These are phyloP conservation scores for Penicillium steckii DNA, from an alignment of 495 filamentous ascomycete species.

Conservation along the genomic window DNA sequence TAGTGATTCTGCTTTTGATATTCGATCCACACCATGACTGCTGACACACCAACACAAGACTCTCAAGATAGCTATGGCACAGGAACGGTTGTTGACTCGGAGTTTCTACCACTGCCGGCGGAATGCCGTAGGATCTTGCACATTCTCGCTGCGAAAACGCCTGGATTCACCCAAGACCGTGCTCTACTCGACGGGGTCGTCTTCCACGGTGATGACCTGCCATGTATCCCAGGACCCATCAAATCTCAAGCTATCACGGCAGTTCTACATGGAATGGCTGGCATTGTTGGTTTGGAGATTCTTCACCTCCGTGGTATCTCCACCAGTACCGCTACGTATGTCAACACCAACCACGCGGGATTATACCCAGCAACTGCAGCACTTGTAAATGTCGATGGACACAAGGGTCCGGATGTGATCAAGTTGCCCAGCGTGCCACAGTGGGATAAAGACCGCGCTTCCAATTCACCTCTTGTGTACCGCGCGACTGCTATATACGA, in stretches of 20 bases:
- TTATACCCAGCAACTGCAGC: constrained; percentile 17
- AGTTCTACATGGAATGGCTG: constrained; percentile 29
- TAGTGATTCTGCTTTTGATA: too few species aligned
- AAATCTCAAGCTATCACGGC: constrained; percentile 20
- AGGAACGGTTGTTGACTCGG: constrained; percentile 24
- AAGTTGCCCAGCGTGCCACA: too few species aligned
- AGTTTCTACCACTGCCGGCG: constrained; percentile 17
- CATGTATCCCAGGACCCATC: constrained; percentile 26
- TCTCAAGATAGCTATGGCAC: too few species aligned
- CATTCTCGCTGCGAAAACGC: constrained; percentile 17
- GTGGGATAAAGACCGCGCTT: constrained; percentile 20
- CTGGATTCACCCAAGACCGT: constrained; percentile 21
- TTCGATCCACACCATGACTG: too few species aligned
- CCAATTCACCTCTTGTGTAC: not conserved
- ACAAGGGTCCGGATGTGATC: constrained; percentile 13
- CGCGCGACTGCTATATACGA: constrained; percentile 25
- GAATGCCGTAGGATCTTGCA: constrained; percentile 27
- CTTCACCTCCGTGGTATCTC: constrained; percentile 16
- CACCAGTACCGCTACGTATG: not conserved
- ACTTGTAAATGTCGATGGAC: constrained; percentile 14
- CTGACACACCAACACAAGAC: too few species aligned
- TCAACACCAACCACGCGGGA: constrained; percentile 30
- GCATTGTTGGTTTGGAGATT: constrained; percentile 26
- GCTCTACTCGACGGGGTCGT: constrained; percentile 17
- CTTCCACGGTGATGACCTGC: constrained; percentile 18